Evolutionary conservation across 495 filamentous ascomycete species (phyloP).

Genomic region (Talaromyces ruber): DNA sequence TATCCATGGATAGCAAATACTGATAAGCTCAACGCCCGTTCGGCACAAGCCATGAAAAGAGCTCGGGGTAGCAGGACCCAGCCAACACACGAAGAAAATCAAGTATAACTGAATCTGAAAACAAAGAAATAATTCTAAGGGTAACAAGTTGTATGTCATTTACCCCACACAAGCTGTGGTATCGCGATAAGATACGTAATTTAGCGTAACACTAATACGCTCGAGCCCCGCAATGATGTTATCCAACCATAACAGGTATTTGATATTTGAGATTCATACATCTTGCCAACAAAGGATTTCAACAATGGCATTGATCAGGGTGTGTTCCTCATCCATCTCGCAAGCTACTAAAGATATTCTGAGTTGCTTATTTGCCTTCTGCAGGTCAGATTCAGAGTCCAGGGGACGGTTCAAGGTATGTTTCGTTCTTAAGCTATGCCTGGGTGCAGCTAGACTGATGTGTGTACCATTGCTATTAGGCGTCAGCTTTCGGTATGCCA

Average conservation of each 20-base stretch:
- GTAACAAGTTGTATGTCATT: neutral
- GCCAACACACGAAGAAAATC: too few species aligned
- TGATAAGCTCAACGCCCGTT: too few species aligned
- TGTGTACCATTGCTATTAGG: constrained; percentile 31
- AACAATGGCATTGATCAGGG: constrained; percentile 3
- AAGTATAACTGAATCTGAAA: too few species aligned
- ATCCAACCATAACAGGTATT: neutral
- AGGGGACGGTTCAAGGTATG: constrained; percentile 44
- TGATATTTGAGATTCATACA: neutral
- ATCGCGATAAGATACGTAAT: neutral
- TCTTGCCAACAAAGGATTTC: neutral
- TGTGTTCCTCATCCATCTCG: neutral
- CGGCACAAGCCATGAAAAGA: too few species aligned
- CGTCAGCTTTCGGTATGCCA: constrained; percentile 59
- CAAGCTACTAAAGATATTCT: neutral
- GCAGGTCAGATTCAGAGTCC: constrained; percentile 44
- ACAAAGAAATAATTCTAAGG: too few species aligned
- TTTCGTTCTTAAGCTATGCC: neutral
- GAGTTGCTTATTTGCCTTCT: neutral
- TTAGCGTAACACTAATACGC: neutral
- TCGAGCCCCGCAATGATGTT: neutral
- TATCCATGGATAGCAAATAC: too few species aligned
- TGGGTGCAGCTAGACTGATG: neutral
- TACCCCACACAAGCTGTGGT: neutral
- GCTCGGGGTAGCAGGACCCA: too few species aligned